Base-by-base conservation (phyloP, 768 basidiomycete species). In the Mrakia blollopis region DNA sequence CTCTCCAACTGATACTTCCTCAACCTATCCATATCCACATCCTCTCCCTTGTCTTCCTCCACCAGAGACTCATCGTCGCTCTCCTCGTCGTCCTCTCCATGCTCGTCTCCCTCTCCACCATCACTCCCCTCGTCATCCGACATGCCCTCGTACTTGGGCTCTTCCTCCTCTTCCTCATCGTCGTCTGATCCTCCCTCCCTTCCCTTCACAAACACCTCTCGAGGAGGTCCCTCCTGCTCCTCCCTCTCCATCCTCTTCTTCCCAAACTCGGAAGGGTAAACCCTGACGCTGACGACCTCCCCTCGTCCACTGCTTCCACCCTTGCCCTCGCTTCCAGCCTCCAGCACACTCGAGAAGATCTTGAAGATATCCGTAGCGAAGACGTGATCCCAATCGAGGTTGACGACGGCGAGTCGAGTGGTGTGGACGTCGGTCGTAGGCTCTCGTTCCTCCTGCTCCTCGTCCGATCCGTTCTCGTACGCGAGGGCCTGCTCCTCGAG, bases 321-420 rank as follows among this genome's bases (percentile, higher is more conserved):
- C 37, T 50, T 63, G 0, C 63, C 63, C 21, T 61, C 73, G 65
- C 25, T 68, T 6, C 57, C 57, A 3, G 63, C 62, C 62, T 77
- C 90, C 8, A 96, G 87, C 60, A 94, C 88, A 3, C 95, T 98
- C 25, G 92, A 89, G 84, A 92, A 93, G 50, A 98, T 92, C 84
- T 92, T 93, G 88, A 90, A 97, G 18, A 99, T 85, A 82, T 98
- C 94, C 28, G 85, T 85, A 0, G 96, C 93, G 74, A 91, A 91
- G 71, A 98, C 89, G 84, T 98, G 88, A 83, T 98, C 97, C 97
- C 97, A 99, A 84, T 99, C 97, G 72, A 98, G 88, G 83, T 98
- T 98, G 79, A 98, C 96, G 63, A 91, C 88, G 0, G 96, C 97
- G 10, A 99, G 82, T 32, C 96, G 87, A 74, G 85, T 87, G 2